A percentile compares a stretch with the other conserved stretches of the same genome.
These are phyloP conservation scores for Termitomyces sp. DNA, from an alignment of 768 basidiomycete species.

Conservation along the genomic window DNA sequence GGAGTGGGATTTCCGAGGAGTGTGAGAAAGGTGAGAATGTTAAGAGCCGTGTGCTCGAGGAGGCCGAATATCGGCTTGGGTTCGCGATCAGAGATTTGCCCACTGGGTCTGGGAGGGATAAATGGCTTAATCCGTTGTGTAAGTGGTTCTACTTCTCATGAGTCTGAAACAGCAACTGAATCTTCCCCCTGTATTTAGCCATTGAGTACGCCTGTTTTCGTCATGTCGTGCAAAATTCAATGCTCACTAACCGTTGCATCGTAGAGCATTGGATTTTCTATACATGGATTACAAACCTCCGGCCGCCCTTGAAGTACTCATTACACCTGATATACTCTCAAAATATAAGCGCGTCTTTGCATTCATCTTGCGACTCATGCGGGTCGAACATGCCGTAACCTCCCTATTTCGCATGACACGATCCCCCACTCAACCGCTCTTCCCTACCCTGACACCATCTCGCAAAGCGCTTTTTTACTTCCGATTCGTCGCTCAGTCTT, in stretches of 20 bases:
- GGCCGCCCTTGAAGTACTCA: conserved; percentile 66
- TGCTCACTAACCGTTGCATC: conserved; percentile 5
- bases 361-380: conserved; percentile 70
- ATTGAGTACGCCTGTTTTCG: conserved; percentile 39
- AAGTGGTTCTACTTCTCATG: conserved; percentile 27
- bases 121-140: conserved; percentile 84
- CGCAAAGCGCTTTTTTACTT: conserved; percentile 60
- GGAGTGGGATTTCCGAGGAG: conserved; percentile 15
- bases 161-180: neutral
- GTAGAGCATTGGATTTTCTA: conserved; percentile 82
- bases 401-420: conserved; percentile 65
- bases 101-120: conserved; percentile 57
- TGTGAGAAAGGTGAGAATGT: conserved; percentile 12
- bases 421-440: conserved; percentile 38
- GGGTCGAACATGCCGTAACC: conserved; percentile 70
- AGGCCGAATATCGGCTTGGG: conserved; percentile 74
- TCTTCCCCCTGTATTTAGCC: conserved; percentile 22
- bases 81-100: conserved; percentile 81
- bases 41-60: conserved; percentile 35
- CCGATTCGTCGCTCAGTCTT: conserved; percentile 70
- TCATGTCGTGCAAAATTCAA: neutral
- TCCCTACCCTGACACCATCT: conserved; percentile 52
- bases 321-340: conserved; percentile 66
- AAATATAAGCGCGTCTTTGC: conserved; percentile 87
- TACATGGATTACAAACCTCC: conserved; percentile 92